Percentiles rank a stretch among this genome's conserved stretches.
Evolutionary conservation across 192 early-diverging fungal genomes (phyloP).

Genomic region (Backusella macrospora): DNA sequence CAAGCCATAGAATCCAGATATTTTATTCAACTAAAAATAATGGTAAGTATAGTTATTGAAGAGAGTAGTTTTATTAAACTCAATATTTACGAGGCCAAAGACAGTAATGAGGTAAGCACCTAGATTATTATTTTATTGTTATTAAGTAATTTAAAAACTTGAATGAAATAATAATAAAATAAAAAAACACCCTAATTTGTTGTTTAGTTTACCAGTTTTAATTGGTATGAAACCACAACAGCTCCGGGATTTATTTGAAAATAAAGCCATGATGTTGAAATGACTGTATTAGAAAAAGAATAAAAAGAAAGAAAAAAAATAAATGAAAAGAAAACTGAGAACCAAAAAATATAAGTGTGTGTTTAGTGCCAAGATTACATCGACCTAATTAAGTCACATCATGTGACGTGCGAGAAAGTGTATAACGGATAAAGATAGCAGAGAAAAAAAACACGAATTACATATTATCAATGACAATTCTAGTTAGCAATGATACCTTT

Average conservation of each 20-base stretch:
- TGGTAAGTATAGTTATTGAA: neutral
- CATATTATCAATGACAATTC: too few relatives aligned
- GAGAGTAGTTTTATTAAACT: neutral
- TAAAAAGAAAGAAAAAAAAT: neutral
- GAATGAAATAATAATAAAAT: too few relatives aligned
- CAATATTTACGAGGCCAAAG: conserved; percentile 13
- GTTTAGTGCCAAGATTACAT: neutral
- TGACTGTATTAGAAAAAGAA: neutral
- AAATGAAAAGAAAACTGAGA: neutral
- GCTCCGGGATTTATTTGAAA: conserved; percentile 8
- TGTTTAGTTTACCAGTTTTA: conserved; percentile 17
- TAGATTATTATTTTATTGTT: neutral
- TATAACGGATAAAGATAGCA: neutral
- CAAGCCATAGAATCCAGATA: conserved; percentile 41
- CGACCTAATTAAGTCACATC: neutral
- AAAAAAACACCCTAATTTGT: neutral
- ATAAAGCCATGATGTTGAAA: conserved; percentile 9
- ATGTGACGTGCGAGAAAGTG: neutral
- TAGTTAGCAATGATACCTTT: too few relatives aligned
- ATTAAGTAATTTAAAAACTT: neutral
- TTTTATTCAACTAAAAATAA: conserved; percentile 40
- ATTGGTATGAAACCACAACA: conserved; percentile 20
- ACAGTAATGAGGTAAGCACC: conserved; percentile 25
- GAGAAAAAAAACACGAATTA: too few relatives aligned
- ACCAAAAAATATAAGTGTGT: neutral